Evolutionary conservation across 768 basidiomycete genomes (phyloP).

Genomic region (Lactifluus rugatus): DNA sequence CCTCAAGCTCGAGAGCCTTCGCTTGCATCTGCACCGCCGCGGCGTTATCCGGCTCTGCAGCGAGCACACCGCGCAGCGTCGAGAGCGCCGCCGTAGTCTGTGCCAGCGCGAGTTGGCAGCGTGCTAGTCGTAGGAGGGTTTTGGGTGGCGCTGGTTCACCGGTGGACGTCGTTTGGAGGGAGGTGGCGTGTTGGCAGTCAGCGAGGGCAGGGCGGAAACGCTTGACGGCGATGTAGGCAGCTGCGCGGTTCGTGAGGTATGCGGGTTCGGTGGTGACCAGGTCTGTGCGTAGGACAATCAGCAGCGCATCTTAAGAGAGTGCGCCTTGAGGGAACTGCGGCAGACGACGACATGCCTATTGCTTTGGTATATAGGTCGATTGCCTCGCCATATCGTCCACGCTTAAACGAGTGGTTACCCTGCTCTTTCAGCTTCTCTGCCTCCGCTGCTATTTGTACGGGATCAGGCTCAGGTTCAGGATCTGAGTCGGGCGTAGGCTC

Average conservation of each 20-base stretch:
- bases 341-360: conserved; percentile 41
- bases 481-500: background rate
- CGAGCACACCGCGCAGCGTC: conserved; percentile 50
- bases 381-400: conserved; percentile 53
- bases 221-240: conserved; percentile 75
- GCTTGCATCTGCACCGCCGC: conserved; percentile 39
- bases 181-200: conserved; percentile 69
- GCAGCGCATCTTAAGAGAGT: background rate
- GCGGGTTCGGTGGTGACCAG: conserved; percentile 45
- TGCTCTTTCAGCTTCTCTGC: conserved; percentile 63
- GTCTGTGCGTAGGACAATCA: conserved; percentile 16
- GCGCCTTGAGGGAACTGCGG: background rate
- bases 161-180: conserved; percentile 41
- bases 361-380: conserved; percentile 67
- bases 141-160: conserved; percentile 45
- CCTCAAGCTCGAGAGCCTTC: conserved; percentile 51
- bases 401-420: conserved; percentile 70
- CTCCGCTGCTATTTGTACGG: conserved; percentile 31
- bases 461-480: conserved; percentile 16
- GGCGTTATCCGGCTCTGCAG: background rate
- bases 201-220: conserved; percentile 62
- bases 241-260: conserved; percentile 79
- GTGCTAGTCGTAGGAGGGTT: conserved; percentile 72
- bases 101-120: conserved; percentile 77
- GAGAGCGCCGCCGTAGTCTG: conserved; percentile 56